Evolutionary conservation across 768 basidiomycete species (phyloP).

Genomic region (Panaeolus cyanescens): DNA sequence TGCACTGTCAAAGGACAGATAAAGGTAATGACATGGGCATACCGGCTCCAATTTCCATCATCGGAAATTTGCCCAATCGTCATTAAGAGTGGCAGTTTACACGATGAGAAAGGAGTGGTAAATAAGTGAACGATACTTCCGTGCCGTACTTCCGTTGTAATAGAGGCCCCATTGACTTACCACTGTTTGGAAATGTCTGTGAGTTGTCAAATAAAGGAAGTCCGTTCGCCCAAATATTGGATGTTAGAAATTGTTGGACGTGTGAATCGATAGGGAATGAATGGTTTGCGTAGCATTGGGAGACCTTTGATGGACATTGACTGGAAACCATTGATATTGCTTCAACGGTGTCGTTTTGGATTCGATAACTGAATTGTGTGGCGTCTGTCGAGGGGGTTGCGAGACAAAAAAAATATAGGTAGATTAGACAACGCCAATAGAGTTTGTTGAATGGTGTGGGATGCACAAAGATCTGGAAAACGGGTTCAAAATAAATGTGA

Average conservation of each 20-base stretch:
- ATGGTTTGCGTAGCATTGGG: not conserved
- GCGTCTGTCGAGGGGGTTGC: not conserved
- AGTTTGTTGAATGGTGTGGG: too few relatives aligned
- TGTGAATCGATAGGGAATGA: not conserved
- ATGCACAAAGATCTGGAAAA: not conserved
- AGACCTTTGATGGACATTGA: not conserved
- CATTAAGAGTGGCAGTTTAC: not conserved
- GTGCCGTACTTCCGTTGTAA: not conserved
- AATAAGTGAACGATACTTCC: not conserved
- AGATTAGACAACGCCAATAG: too few relatives aligned
- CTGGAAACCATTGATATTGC: not conserved
- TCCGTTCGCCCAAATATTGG: not conserved
- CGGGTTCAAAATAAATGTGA: not conserved
- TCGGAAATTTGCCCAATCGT: not conserved
- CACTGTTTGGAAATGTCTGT: not conserved
- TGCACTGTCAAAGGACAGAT: not conserved
- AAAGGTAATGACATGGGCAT: too few relatives aligned
- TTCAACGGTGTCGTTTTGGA: not conserved
- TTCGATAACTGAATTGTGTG: not conserved
- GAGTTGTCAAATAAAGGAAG: not conserved
- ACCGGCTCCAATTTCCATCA: not conserved
- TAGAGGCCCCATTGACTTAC: not conserved
- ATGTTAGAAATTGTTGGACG: not conserved
- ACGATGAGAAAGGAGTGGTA: not conserved
- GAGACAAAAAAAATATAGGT: too few relatives aligned